Conservation (phyloP, 495 filamentous ascomycete genomes). For the Neurospora hispaniola region DNA sequence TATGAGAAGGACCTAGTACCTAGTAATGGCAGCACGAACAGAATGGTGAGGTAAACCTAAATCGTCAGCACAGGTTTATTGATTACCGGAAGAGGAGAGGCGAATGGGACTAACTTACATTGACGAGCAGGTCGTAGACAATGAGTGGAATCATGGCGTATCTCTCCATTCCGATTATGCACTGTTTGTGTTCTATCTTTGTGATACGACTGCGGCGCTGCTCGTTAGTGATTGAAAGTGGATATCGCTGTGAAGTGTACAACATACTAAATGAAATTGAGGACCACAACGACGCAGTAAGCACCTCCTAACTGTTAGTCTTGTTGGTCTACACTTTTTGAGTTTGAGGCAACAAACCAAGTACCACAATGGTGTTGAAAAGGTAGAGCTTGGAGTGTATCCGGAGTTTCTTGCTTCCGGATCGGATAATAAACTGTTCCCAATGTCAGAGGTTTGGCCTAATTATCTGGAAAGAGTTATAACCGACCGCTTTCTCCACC, state of each 20-base stretch:
- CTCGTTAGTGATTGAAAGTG: not conserved
- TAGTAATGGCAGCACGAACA: constrained; percentile 38
- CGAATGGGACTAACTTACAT: constrained; percentile 21
- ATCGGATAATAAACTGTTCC: constrained; percentile 38
- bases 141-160: constrained; percentile 42
- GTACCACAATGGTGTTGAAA: constrained; percentile 44
- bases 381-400: constrained; percentile 39
- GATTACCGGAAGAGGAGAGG: not conserved
- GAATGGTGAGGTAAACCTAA: constrained; percentile 40
- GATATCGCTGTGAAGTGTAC: too few relatives aligned
- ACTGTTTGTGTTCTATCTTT: constrained; percentile 33
- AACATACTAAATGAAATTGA: constrained; percentile 43
- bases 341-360: constrained; percentile 22
- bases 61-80: constrained; percentile 1
- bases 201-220: constrained; percentile 30
- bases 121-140: constrained; percentile 36
- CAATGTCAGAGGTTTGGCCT: not conserved
- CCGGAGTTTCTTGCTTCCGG: constrained; percentile 27
- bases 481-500: constrained; percentile 41
- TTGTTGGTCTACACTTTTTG: not conserved
- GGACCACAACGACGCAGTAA: constrained; percentile 33
- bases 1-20: constrained; percentile 17
- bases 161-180: constrained; percentile 43
- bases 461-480: not conserved
- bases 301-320: constrained; percentile 24